These are phyloP conservation scores for Cucurbita moschata DNA, from an alignment of 306 rosid species.

Conservation along the genomic window DNA sequence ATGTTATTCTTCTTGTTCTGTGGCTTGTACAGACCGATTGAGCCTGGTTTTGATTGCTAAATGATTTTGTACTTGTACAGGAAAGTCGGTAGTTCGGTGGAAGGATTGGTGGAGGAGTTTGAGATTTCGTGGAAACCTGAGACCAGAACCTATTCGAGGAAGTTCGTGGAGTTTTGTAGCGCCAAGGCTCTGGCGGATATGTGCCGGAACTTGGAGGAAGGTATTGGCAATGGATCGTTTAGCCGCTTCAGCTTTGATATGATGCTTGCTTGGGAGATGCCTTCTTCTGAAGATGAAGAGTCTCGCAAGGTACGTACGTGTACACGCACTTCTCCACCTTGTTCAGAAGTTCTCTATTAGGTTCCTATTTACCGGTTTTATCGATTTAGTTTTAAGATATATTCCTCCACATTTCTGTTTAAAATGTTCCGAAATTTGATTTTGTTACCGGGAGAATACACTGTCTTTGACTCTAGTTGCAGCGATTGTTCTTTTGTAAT, in stretches of 20 bases:
- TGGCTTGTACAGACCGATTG: background rate
- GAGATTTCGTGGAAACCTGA: conserved; percentile 47
- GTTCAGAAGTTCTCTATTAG: background rate
- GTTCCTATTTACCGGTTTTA: background rate
- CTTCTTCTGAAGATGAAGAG: conserved; percentile 34
- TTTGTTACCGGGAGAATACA: background rate
- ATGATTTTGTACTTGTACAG: conserved; percentile 7
- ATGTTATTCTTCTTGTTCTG: background rate
- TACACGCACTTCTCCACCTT: background rate
- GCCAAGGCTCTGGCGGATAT: conserved; percentile 30
- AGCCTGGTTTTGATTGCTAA: background rate
- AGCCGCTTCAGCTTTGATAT: conserved; percentile 55
- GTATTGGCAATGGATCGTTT: conserved; percentile 41
- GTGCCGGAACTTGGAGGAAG: conserved; percentile 29
- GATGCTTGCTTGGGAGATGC: conserved; percentile 92
- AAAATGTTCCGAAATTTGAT: background rate
- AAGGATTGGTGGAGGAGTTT: conserved; percentile 46
- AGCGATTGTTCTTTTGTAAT: background rate
- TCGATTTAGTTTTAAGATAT: background rate
- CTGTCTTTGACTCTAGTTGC: background rate
- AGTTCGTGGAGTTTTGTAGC: conserved; percentile 61
- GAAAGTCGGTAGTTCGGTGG: conserved; percentile 33
- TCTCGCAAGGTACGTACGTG: conserved; percentile 17
- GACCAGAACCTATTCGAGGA: conserved; percentile 28
- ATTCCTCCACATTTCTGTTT: background rate